These are phyloP conservation scores for Sophora flavescens DNA, from an alignment of 306 rosid species.

Conservation along the genomic window DNA sequence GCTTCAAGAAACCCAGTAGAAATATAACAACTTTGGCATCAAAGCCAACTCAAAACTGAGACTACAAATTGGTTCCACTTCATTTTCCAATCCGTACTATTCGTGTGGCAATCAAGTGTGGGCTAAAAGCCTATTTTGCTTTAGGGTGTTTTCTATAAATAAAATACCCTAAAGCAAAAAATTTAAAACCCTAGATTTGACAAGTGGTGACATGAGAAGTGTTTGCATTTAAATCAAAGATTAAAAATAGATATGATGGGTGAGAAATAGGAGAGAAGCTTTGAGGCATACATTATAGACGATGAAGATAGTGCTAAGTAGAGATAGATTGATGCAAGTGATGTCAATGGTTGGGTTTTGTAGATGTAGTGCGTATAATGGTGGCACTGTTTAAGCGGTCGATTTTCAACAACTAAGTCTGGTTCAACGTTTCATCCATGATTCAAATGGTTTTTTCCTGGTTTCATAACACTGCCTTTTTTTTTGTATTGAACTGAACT, in stretches of 20 bases:
- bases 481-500: too few relatives aligned
- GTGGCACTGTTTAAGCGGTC: too few relatives aligned
- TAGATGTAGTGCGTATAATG: background rate
- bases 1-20: background rate
- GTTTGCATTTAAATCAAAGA: background rate
- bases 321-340: background rate
- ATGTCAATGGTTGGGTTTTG: background rate
- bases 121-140: background rate
- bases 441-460: too few relatives aligned
- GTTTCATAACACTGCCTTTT: too few relatives aligned
- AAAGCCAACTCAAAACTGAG: background rate
- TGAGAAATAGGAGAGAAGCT: conserved; percentile 21
- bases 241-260: background rate
- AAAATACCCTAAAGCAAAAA: conserved; percentile 2
- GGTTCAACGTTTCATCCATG: too few relatives aligned
- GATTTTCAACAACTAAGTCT: too few relatives aligned
- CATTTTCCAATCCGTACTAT: conserved; percentile 1
- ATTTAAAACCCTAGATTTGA: conserved; percentile 47
- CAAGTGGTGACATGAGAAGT: background rate
- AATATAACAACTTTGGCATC: background rate
- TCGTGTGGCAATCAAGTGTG: conserved; percentile 12
- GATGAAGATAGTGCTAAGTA: background rate
- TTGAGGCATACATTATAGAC: conserved; percentile 43
- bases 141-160: background rate
- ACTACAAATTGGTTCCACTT: background rate